Evolutionary conservation across 192 early-diverging fungal species (phyloP), one percentile per base, ranked within the genome.

Genomic region (Haplosporangium gracile): DNA sequence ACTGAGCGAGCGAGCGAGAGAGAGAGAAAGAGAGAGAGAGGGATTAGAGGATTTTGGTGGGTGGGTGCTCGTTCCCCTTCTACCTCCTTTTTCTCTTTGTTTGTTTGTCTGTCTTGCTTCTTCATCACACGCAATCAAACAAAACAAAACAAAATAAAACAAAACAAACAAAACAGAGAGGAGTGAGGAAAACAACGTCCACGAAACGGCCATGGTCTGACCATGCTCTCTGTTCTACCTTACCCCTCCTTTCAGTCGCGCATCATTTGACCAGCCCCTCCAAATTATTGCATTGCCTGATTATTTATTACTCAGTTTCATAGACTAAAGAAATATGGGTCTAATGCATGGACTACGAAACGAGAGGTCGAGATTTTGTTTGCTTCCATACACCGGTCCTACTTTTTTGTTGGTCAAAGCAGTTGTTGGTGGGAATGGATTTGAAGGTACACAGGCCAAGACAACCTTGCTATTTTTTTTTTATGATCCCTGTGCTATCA

Each of bases 181-280:
- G 34, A 38, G 32, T 39, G 13, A 40, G 16, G 3, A 71, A 11
- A 71, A 13, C 18, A 38, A 71, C 70, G 40, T 42, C 34, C 39
- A 71, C 36, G 40, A 65, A 65, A 65, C 60, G 60, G 60, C 60
- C 60, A 65, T 65, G 60, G 60, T 65, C 60, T 32, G 60, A 65
- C 60, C 70, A 71, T 42, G 24, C 70, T 40, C 39, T 20, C 16
- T 20, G 47, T 49, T 49, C 47, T 49, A 49, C 15, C 47, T 49
- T 11, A 20, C 7, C 40, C 15, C 39, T 3, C 40, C 39, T 13
- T 32, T n/a, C 10, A 20, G 16, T 16, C 4, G 5, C 10, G 26
- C 60, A 65, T 65, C 60, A 65, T 65, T 65, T 65, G 60, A 65
- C 60, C 49, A 51, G 18, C 49, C 5, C 11, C 26, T 15, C 24